Conservation (phyloP, 2,329 filamentous ascomycete species). For the Neonectria hederae region DNA sequence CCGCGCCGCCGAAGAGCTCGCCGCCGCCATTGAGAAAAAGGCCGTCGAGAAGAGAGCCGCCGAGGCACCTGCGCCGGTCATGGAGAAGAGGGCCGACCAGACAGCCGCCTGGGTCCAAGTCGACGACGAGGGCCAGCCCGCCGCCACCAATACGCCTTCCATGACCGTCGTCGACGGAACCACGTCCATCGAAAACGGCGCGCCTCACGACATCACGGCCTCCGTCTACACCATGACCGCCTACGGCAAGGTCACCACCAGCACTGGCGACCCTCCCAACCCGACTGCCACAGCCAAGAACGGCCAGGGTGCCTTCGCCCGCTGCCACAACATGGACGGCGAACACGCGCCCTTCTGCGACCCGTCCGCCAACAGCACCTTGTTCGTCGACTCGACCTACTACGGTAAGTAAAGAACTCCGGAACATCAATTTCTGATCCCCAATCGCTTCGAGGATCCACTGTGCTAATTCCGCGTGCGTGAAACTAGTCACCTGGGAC, state of each 20-base stretch:
- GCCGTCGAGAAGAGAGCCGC: conserved; percentile 42
- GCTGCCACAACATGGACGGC: conserved; percentile 60
- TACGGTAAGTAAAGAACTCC: conserved; percentile 54
- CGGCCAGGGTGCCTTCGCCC: conserved; percentile 59
- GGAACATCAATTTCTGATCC: neutral
- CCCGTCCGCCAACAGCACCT: conserved; percentile 54
- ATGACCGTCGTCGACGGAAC: conserved; percentile 57
- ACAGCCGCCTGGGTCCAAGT: conserved; percentile 63
- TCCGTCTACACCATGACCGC: conserved; percentile 51
- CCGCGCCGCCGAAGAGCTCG: conserved; percentile 27
- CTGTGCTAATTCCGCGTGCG: conserved; percentile 8
- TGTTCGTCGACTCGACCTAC: conserved; percentile 59
- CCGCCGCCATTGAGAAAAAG: conserved; percentile 31
- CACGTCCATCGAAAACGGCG: conserved; percentile 50
- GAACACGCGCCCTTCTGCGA: conserved; percentile 61
- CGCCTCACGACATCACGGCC: conserved; percentile 59
- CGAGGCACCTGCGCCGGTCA: neutral
- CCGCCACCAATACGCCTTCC: conserved; percentile 59
- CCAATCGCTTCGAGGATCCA: neutral
- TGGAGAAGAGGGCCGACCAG: conserved; percentile 44
- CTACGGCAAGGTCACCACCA: conserved; percentile 51
- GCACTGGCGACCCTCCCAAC: conserved; percentile 55
- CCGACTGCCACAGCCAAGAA: conserved; percentile 54
- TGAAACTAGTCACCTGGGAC: conserved; percentile 64
- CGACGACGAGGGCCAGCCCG: conserved; percentile 55